A percentile compares a stretch with the other conserved stretches of the same genome.
These are phyloP conservation scores for Ophiostoma sp. DNA, from an alignment of 2,329 filamentous ascomycete species.

Conservation along the genomic window DNA sequence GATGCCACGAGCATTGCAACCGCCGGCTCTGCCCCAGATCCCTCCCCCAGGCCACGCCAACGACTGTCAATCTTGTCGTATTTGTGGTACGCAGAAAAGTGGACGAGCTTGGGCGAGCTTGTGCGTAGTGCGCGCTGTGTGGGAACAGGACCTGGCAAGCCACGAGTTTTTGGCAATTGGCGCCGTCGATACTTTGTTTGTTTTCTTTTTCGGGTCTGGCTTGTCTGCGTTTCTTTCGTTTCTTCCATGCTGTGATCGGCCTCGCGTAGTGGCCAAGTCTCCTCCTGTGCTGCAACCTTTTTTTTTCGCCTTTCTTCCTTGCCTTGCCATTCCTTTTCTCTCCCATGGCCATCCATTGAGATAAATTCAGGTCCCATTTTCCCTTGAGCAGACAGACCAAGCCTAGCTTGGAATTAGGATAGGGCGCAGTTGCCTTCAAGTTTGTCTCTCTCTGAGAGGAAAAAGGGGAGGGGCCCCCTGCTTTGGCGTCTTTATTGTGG, in stretches of 20 bases:
- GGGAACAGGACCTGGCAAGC: conserved; percentile 22
- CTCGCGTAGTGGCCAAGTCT: not conserved
- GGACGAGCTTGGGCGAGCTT: conserved; percentile 11
- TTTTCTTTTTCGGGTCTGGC: conserved; percentile 3
- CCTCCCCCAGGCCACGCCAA: not conserved
- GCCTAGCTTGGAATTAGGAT: not conserved
- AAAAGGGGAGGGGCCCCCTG: not conserved
- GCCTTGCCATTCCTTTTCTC: not conserved
- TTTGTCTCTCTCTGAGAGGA: not conserved
- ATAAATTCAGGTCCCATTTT: not conserved
- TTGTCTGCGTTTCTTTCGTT: not conserved
- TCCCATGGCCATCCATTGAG: not conserved
- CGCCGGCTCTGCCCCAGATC: not conserved
- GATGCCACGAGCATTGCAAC: conserved; percentile 4
- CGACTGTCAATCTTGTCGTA: not conserved
- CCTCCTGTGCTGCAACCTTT: not conserved
- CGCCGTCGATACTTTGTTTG: conserved; percentile 2
- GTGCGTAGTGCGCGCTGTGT: conserved; percentile 19
- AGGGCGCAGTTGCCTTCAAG: not conserved
- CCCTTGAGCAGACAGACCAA: not conserved
- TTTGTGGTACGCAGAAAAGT: not conserved
- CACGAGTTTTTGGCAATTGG: conserved; percentile 17
- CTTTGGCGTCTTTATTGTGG: conserved; percentile 6
- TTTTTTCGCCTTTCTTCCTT: not conserved
- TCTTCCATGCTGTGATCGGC: conserved; percentile 12